These are phyloP conservation scores for Sicyos edulis DNA, from an alignment of 306 rosid genomes.

Conservation along the genomic window DNA sequence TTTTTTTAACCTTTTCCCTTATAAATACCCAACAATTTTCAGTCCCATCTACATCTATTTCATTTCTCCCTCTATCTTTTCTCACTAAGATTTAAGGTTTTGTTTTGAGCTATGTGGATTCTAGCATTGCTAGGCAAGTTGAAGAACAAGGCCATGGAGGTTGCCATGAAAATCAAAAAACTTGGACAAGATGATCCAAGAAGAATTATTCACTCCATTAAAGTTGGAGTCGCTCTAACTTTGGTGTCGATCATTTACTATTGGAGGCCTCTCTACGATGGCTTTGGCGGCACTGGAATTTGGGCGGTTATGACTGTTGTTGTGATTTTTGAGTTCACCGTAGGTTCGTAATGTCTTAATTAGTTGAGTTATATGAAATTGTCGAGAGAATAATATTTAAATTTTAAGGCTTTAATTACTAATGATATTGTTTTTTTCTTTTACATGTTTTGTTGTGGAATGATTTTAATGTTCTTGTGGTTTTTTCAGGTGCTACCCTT, in stretches of 20 bases:
- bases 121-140: slow-evolving; percentile 30
- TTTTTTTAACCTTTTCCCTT: slow-evolving; percentile 23
- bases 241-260: slow-evolving; percentile 70
- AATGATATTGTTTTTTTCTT: not conserved
- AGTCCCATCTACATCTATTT: not conserved
- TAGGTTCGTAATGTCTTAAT: slow-evolving; percentile 39
- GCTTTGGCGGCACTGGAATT: slow-evolving; percentile 77
- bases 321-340: slow-evolving; percentile 77
- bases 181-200: slow-evolving; percentile 84
- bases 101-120: slow-evolving; percentile 38
- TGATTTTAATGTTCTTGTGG: too few species aligned
- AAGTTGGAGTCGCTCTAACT: slow-evolving; percentile 87
- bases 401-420: not conserved
- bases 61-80: not conserved
- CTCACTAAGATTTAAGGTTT: not conserved
- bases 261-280: slow-evolving; percentile 65
- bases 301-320: slow-evolving; percentile 94
- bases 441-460: not conserved
- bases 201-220: slow-evolving; percentile 72
- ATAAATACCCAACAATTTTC: slow-evolving; percentile 31
- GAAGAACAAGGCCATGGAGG: slow-evolving; percentile 34
- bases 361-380: too few species aligned
- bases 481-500: slow-evolving; percentile 64
- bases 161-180: slow-evolving; percentile 38
- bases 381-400: not conserved